Percentiles rank a stretch among this genome's conserved stretches.
Conservation (phyloP, 441 rosid genomes). For the Arabidopsis hybrid region DNA sequence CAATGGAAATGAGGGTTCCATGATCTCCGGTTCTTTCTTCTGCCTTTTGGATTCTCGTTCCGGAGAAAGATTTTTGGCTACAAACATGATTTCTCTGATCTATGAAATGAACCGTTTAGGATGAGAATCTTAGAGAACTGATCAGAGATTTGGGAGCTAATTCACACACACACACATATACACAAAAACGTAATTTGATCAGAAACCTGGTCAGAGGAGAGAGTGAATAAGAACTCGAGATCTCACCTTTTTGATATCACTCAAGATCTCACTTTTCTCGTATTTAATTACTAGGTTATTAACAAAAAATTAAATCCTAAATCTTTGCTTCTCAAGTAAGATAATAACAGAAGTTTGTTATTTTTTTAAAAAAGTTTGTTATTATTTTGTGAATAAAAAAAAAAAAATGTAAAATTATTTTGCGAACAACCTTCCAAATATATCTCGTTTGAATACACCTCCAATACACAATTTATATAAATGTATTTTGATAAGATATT, state of each 20-base stretch:
- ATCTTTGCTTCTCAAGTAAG: background rate
- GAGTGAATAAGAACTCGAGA: background rate
- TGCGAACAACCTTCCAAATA: too few species aligned
- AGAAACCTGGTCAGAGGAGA: background rate
- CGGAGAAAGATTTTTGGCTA: background rate
- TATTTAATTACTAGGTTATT: background rate
- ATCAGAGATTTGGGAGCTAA: background rate
- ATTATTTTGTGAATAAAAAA: too few species aligned
- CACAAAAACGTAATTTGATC: background rate
- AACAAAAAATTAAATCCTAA: background rate
- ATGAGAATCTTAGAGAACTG: background rate
- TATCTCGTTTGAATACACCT: background rate
- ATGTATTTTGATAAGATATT: background rate
- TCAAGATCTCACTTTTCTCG: background rate
- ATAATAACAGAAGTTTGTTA: too few species aligned
- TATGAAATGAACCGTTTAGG: background rate
- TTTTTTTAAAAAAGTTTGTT: too few species aligned
- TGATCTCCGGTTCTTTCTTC: slow-evolving; percentile 20
- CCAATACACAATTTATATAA: too few species aligned
- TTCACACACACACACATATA: background rate
- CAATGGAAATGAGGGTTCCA: background rate
- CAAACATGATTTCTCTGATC: slow-evolving; percentile 16
- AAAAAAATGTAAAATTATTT: too few species aligned
- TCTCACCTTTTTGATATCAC: background rate
- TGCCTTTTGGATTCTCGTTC: slow-evolving; percentile 33